phyloP scores from a whole-genome alignment of 768 basidiomycete species.

The Lactarius evosmus region DNA sequence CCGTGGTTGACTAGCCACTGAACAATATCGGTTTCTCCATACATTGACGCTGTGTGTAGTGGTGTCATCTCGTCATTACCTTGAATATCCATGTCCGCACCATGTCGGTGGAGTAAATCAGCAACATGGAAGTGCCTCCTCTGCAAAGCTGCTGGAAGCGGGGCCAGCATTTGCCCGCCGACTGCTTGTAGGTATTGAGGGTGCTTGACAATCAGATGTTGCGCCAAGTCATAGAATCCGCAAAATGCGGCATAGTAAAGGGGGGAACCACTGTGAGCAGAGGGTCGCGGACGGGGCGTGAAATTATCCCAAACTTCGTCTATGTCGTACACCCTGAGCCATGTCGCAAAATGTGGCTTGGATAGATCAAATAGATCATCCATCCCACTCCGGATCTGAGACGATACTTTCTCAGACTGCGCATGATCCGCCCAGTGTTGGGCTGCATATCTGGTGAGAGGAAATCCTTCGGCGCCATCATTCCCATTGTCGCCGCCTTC shows the following conservation, averaged over 20 bases:
- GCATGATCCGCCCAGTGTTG: background rate
- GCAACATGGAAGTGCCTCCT: no score
- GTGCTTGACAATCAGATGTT: no score
- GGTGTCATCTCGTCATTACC: no score
- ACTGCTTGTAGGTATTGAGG: background rate
- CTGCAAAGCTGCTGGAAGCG: no score
- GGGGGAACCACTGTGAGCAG: no score
- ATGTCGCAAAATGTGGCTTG: background rate
- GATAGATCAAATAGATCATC: background rate
- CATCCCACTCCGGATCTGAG: background rate
- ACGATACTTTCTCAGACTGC: background rate
- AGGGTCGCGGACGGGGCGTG: no score
- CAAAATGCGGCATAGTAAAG: no score
- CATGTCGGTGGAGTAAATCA: background rate
- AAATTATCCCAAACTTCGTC: background rate
- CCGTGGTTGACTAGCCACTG: no score
- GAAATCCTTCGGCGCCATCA: background rate
- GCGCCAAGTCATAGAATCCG: no score
- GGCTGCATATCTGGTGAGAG: background rate
- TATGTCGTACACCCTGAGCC: background rate
- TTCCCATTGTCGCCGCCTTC: background rate
- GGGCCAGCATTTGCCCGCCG: background rate
- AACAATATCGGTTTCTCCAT: no score
- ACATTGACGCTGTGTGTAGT: no score
- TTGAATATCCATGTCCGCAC: background rate